These are phyloP conservation scores for Lachnellula cervina DNA, from an alignment of 2,329 filamentous ascomycete genomes.

Conservation along the genomic window DNA sequence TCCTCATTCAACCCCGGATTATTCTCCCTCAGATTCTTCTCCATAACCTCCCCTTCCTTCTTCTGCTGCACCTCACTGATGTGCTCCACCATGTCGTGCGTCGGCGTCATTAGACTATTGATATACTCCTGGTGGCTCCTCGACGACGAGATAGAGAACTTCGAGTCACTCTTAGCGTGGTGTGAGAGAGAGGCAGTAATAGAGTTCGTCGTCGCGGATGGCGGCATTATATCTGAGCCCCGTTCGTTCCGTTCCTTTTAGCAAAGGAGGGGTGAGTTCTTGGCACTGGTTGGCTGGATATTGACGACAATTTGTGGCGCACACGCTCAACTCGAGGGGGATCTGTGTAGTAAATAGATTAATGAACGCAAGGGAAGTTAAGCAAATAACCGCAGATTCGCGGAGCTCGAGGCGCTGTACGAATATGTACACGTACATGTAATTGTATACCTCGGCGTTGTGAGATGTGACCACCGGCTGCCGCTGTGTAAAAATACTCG, in stretches of 20 bases:
- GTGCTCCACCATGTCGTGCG: conserved; percentile 39
- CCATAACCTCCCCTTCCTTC: conserved; percentile 26
- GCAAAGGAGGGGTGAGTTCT: neutral
- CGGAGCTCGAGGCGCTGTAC: no score
- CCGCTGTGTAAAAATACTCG: neutral
- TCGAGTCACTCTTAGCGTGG: conserved; percentile 14
- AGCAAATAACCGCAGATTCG: no score
- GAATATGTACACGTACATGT: no score
- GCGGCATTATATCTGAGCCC: neutral
- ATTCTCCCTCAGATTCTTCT: conserved; percentile 29
- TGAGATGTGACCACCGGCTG: no score
- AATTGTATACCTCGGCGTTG: neutral
- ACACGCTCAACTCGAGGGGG: neutral
- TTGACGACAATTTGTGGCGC: neutral
- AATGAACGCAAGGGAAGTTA: no score
- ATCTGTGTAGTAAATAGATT: neutral
- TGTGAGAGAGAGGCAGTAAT: neutral
- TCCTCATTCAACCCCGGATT: conserved; percentile 33
- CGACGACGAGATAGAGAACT: conserved; percentile 16
- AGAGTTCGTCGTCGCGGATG: neutral
- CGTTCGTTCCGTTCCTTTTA: neutral
- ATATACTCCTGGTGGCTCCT: conserved; percentile 29
- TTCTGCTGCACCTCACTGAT: conserved; percentile 45
- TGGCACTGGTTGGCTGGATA: neutral
- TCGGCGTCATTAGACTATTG: conserved; percentile 24